A percentile compares a stretch with the other conserved stretches of the same genome.
These are phyloP conservation scores for Typha latifolia DNA, from an alignment of 176 grass and related monocot genomes.

Conservation along the genomic window DNA sequence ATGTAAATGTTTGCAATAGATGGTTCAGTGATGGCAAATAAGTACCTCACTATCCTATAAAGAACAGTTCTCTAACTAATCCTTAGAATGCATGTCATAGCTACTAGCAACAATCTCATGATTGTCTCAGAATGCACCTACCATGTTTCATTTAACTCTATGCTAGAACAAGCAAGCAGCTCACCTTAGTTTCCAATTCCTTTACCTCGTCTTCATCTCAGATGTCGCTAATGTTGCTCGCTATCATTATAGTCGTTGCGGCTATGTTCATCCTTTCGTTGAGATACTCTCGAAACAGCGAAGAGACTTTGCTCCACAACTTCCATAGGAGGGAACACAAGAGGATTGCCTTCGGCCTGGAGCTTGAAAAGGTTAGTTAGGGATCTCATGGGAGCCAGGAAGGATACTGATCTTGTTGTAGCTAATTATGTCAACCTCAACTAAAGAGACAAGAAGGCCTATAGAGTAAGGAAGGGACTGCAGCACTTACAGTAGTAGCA, in stretches of 20 bases:
- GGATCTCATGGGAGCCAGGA: slow-evolving; percentile 18
- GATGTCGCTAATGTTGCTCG: not conserved
- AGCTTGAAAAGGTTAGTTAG: slow-evolving; percentile 18
- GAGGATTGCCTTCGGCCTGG: slow-evolving; percentile 23
- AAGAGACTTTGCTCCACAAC: slow-evolving; percentile 17
- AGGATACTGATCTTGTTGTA: slow-evolving; percentile 23
- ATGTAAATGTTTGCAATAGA: too few relatives aligned
- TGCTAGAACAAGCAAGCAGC: too few relatives aligned
- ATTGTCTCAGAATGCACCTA: too few relatives aligned
- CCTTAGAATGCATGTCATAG: too few relatives aligned
- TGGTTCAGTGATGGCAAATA: too few relatives aligned
- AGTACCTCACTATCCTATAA: too few relatives aligned
- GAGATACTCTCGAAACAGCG: slow-evolving; percentile 14
- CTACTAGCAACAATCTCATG: too few relatives aligned
- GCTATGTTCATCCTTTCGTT: slow-evolving; percentile 2
- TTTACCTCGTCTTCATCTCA: not conserved
- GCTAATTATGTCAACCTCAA: slow-evolving; percentile 26
- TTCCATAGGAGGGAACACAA: slow-evolving; percentile 12
- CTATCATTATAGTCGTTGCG: not conserved
- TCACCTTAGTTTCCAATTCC: not conserved
- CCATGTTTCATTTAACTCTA: too few relatives aligned
- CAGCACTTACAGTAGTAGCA: too few relatives aligned
- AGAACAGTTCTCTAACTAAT: too few relatives aligned
- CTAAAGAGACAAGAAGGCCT: slow-evolving; percentile 16
- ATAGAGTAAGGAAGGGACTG: slow-evolving; percentile 13